Conservation (phyloP, 768 basidiomycete genomes). For the Lactarius psammicola region DNA sequence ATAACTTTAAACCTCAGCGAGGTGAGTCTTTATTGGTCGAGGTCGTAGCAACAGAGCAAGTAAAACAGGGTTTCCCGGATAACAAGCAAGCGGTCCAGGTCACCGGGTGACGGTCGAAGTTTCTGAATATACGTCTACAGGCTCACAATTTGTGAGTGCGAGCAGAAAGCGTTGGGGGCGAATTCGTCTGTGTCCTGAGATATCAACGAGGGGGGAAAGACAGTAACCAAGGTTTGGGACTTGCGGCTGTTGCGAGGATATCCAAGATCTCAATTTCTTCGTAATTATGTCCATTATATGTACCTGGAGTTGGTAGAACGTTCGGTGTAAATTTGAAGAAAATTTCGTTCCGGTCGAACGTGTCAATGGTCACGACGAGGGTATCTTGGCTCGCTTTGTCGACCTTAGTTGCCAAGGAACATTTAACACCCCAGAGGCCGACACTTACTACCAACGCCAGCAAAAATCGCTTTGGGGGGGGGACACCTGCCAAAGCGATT, state of each 20-base stretch:
- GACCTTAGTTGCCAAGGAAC: too few relatives aligned
- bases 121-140: constrained; percentile 7
- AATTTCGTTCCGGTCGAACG: background rate
- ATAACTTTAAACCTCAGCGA: constrained; percentile 69
- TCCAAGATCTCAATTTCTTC: too few relatives aligned
- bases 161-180: background rate
- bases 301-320: background rate
- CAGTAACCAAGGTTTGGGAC: too few relatives aligned
- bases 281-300: too few relatives aligned
- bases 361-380: background rate
- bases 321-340: background rate
- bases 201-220: too few relatives aligned
- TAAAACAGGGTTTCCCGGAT: constrained; percentile 58
- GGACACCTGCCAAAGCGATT: background rate
- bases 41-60: constrained; percentile 60
- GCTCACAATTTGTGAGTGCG: constrained; percentile 5
- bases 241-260: too few relatives aligned
- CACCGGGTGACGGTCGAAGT: constrained; percentile 43
- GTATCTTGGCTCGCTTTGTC: background rate
- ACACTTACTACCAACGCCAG: background rate
- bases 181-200: background rate
- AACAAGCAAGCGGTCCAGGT: constrained; percentile 63
- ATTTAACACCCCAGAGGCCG: background rate
- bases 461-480: background rate
- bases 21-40: constrained; percentile 54